These are phyloP conservation scores for Huntiella savannae DNA, from an alignment of 2,329 filamentous ascomycete genomes.

Conservation along the genomic window DNA sequence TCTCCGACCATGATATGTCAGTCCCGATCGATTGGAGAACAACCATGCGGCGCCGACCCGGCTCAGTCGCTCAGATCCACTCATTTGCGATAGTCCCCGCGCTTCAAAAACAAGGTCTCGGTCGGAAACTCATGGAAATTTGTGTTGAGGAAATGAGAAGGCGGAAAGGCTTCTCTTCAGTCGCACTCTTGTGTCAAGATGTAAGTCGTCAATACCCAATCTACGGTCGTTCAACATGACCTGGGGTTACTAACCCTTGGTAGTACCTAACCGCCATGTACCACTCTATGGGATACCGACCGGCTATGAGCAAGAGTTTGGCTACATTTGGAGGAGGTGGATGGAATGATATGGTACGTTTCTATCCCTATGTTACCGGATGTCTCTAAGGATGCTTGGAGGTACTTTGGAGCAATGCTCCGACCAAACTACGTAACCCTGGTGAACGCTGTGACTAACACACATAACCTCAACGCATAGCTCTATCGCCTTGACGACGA, in stretches of 20 bases:
- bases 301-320: constrained; percentile 45
- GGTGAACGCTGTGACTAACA: neutral
- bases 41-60: constrained; percentile 21
- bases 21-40: constrained; percentile 48
- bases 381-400: no score
- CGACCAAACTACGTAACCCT: neutral
- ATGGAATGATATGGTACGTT: constrained; percentile 62
- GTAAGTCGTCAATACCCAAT: constrained; percentile 17
- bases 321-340: constrained; percentile 58
- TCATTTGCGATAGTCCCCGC: constrained; percentile 62
- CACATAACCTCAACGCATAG: no score
- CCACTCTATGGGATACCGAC: constrained; percentile 48
- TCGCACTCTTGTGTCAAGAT: constrained; percentile 61
- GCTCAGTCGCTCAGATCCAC: constrained; percentile 62
- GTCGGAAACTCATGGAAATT: constrained; percentile 51
- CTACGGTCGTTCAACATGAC: neutral
- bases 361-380: neutral
- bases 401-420: no score
- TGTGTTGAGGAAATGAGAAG: constrained; percentile 62
- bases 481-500: no score
- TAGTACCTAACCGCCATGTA: constrained; percentile 57
- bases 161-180: constrained; percentile 48
- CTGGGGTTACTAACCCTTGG: neutral
- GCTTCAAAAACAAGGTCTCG: constrained; percentile 56
- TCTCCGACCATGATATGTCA: constrained; percentile 62